These are phyloP conservation scores for Aquilaria agallochum DNA, from an alignment of 441 rosid species.

Conservation along the genomic window DNA sequence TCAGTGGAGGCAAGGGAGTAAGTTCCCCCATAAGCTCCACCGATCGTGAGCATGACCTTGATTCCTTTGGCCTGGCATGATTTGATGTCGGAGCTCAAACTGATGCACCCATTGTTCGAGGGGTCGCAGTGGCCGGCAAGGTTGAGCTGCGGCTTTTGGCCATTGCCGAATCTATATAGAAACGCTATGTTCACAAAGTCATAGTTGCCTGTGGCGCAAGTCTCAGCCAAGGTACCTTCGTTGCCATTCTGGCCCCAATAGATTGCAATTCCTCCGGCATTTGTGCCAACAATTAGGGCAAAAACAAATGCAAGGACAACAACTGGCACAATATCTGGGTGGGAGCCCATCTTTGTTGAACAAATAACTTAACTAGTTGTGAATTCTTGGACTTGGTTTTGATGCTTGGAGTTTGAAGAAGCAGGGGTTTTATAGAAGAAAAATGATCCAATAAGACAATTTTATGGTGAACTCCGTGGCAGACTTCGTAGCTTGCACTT, in stretches of 20 bases:
- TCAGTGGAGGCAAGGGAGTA: conserved; percentile 4
- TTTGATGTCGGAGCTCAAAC: conserved; percentile 13
- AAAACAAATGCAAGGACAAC: too few relatives aligned
- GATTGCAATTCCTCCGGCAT: conserved; percentile 6
- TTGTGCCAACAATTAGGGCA: background rate
- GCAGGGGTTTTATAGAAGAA: too few relatives aligned
- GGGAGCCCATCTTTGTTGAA: too few relatives aligned
- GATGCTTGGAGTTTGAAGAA: too few relatives aligned
- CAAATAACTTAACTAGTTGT: too few relatives aligned
- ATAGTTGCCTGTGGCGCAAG: conserved; percentile 13
- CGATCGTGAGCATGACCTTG: conserved; percentile 12
- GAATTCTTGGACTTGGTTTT: too few relatives aligned
- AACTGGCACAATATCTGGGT: too few relatives aligned
- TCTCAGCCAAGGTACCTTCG: conserved; percentile 13
- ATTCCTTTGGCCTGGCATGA: conserved; percentile 11
- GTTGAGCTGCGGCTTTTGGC: conserved; percentile 12
- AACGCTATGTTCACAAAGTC: conserved; percentile 14
- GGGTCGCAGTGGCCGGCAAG: conserved; percentile 16
- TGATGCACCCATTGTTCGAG: conserved; percentile 3
- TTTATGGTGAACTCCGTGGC: too few relatives aligned
- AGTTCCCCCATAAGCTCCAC: conserved; percentile 11
- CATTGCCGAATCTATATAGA: conserved; percentile 11
- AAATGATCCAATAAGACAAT: too few relatives aligned
- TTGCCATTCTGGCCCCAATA: conserved; percentile 16
- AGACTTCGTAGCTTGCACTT: too few relatives aligned